Base-by-base conservation (phyloP, 2,329 filamentous ascomycete species). In the Rhexocercosporidium sp. region DNA sequence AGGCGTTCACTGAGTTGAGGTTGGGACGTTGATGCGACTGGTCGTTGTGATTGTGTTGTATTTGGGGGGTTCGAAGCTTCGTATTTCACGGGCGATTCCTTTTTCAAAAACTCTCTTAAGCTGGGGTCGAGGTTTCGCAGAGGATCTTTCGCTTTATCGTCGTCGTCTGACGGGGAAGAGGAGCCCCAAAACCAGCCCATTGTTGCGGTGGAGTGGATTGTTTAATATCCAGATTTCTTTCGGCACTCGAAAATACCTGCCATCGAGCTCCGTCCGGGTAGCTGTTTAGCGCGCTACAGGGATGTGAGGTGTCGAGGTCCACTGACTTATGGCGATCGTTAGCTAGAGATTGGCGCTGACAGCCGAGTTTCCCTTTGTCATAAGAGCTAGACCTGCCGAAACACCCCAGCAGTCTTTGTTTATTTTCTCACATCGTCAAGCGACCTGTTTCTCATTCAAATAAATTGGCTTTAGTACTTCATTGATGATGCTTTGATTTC, bases 71-170 rank as follows among this genome's bases (percentile, higher is more conserved):
- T 69, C 18, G 72, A 70, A 18, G 75, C 57, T 46, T 68, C 69
- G 69, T 78, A 77, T 68, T 87, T 86, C 64, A 83, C 79, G n/a
- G 88, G 86, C 7, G 87, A 84, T 81, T 92, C 88, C 78, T 88
- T 86, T 71, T 88, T 82, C 69, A 92, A 83, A 75, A 90, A 92
- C 39, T 90, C 87, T 71, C 86, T 85, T 20, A 92, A 81, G 37
- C 82, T 83, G 22, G 89, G 86, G 73, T 92, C 89, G 69, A 92
- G 84, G 69, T 88, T 83, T 70, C 84, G 83, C 71, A 88, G 82
- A 29, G 86, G 82, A 76, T 90, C 86, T 66, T 84, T 78, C 1
- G 69, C 62, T 64, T 71, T 74, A 7, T 70, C 67, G 49, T 69
- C 62, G 49, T 71, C 69, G n/a, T 68, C 65, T 16, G 69, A 66